phyloP scores from a whole-genome alignment of 2,329 filamentous ascomycete species.

The Neonectria faginata region DNA sequence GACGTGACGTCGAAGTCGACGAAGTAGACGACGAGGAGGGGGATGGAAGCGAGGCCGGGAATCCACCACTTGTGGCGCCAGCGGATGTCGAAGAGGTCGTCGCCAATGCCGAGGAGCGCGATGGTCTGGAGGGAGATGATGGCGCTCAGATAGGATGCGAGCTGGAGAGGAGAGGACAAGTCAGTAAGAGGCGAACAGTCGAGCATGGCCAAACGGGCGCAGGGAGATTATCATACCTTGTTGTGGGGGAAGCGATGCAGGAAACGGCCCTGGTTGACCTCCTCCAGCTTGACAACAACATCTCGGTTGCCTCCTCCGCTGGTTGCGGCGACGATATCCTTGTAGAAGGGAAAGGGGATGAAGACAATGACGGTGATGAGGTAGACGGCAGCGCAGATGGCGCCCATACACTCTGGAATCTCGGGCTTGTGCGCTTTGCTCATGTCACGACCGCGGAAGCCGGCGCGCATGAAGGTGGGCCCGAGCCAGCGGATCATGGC shows the following conservation, averaged over 20 bases:
- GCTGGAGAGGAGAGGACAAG: slow-evolving; percentile 59
- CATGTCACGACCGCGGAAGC: slow-evolving; percentile 90
- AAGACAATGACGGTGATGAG: slow-evolving; percentile 90
- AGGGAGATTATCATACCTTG: slow-evolving; percentile 70
- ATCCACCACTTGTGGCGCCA: slow-evolving; percentile 99
- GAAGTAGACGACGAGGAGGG: slow-evolving; percentile 96
- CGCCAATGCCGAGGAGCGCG: slow-evolving; percentile 89
- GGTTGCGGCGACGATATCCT: slow-evolving; percentile 95
- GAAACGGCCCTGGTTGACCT: slow-evolving; percentile 84
- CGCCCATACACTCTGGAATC: slow-evolving; percentile 96
- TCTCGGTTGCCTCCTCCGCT: slow-evolving; percentile 94
- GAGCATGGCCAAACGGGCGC: background rate
- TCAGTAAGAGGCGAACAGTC: background rate
- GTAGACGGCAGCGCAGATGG: slow-evolving; percentile 92
- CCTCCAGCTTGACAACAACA: slow-evolving; percentile 78
- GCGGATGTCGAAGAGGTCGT: slow-evolving; percentile 97
- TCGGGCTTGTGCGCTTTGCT: slow-evolving; percentile 76
- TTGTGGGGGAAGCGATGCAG: slow-evolving; percentile 93
- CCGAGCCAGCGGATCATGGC: slow-evolving; percentile 94
- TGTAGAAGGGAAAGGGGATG: slow-evolving; percentile 97
- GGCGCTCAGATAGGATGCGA: slow-evolving; percentile 94
- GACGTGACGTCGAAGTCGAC: slow-evolving; percentile 98
- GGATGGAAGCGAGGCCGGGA: slow-evolving; percentile 91
- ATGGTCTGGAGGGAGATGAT: slow-evolving; percentile 93
- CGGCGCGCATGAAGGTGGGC: slow-evolving; percentile 86